A percentile compares a stretch with the other conserved stretches of the same genome.
Evolutionary conservation across 129 eudicot genomes (phyloP).

Genomic region (Logfia minima): DNA sequence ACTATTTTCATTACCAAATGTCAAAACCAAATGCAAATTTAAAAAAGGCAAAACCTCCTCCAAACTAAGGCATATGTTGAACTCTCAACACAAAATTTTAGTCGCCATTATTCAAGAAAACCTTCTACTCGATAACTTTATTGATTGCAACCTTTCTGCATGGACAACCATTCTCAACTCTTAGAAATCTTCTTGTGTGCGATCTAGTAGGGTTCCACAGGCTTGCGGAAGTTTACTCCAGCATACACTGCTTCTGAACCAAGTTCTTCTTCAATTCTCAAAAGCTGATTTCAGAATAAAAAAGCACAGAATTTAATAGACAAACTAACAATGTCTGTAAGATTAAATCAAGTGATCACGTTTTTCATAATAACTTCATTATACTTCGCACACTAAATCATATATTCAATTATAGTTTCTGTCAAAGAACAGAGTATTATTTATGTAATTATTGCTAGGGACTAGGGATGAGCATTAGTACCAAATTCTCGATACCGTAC

Average conservation of each 20-base stretch:
- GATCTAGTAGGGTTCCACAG: slow-evolving; percentile 87
- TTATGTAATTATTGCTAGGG: no score
- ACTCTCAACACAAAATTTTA: slow-evolving; percentile 30
- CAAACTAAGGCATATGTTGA: slow-evolving; percentile 3
- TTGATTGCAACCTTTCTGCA: neutral
- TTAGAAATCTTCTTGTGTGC: neutral
- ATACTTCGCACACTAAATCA: neutral
- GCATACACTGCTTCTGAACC: slow-evolving; percentile 95
- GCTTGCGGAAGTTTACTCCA: slow-evolving; percentile 86
- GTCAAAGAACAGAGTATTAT: no score
- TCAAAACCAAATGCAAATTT: slow-evolving; percentile 8
- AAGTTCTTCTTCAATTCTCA: slow-evolving; percentile 95
- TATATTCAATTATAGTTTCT: no score
- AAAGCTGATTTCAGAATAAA: slow-evolving; percentile 38
- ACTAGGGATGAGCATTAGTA: no score
- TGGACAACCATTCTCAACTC: slow-evolving; percentile 8
- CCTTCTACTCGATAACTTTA: slow-evolving; percentile 12
- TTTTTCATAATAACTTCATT: neutral
- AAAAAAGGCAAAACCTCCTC: neutral
- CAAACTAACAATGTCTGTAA: neutral
- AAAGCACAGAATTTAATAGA: neutral
- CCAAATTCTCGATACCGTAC: no score
- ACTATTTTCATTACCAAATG: neutral
- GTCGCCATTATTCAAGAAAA: slow-evolving; percentile 27
- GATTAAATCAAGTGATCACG: no score